A percentile compares a stretch with the other conserved stretches of the same genome.
phyloP scores from a whole-genome alignment of 345 rosid species.

The Citrus australasica region DNA sequence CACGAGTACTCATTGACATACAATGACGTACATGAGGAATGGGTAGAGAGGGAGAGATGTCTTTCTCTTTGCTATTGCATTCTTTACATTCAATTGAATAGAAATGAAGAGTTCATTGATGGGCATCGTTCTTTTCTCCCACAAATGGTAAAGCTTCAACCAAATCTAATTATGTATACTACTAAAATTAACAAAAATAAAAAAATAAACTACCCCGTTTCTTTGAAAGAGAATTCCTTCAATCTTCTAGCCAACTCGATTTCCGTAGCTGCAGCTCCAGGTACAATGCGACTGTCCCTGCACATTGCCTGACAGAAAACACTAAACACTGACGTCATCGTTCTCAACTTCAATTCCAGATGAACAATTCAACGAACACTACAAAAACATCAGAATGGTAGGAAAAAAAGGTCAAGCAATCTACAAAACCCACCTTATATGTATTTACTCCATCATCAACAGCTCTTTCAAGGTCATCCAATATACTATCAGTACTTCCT shows the following conservation, averaged over 20 bases:
- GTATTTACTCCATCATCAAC: constrained; percentile 99
- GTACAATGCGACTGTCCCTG: constrained; percentile 88
- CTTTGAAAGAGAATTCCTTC: constrained; percentile 87
- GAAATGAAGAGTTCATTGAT: neutral
- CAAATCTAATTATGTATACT: neutral
- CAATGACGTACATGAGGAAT: neutral
- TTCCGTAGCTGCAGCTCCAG: constrained; percentile 97
- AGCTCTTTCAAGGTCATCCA: constrained; percentile 99
- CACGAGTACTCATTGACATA: neutral
- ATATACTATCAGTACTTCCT: constrained; percentile 92
- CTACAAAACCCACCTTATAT: constrained; percentile 63
- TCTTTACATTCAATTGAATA: neutral
- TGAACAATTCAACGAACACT: neutral
- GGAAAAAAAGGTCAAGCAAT: neutral
- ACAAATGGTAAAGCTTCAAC: neutral
- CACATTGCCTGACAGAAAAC: constrained; percentile 77
- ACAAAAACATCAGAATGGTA: neutral
- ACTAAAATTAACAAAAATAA: neutral
- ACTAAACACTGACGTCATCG: neutral
- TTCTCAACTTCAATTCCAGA: neutral
- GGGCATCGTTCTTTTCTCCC: neutral
- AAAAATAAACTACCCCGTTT: constrained; percentile 65
- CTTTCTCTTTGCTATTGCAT: neutral
- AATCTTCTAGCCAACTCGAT: constrained; percentile 92
- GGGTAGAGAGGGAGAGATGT: neutral